These are phyloP conservation scores for Castanea sativa DNA, from an alignment of 306 rosid genomes.

Conservation along the genomic window DNA sequence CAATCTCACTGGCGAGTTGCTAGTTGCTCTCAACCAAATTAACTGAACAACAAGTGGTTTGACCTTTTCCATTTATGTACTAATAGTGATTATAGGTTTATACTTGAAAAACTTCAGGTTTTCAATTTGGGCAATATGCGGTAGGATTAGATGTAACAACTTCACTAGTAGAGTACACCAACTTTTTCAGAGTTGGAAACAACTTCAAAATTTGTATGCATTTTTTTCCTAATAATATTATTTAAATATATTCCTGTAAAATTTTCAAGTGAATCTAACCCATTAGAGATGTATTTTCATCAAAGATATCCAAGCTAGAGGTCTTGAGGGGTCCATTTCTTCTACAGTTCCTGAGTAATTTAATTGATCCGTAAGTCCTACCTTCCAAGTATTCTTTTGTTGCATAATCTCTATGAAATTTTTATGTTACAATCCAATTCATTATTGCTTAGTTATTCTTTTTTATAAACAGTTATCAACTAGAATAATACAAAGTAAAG, in stretches of 20 bases:
- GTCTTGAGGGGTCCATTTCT: slow-evolving; percentile 26
- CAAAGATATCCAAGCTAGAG: slow-evolving; percentile 30
- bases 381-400: background rate
- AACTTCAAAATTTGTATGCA: slow-evolving; percentile 6
- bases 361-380: slow-evolving; percentile 17
- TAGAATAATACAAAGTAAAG: too few species aligned
- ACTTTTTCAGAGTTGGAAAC: slow-evolving; percentile 5
- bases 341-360: slow-evolving; percentile 9
- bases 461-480: too few species aligned
- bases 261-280: background rate
- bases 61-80: background rate
- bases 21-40: slow-evolving; percentile 20
- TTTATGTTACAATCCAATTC: background rate
- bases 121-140: background rate
- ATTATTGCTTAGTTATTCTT: background rate
- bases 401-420: background rate
- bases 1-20: slow-evolving; percentile 32
- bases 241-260: background rate
- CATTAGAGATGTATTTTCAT: background rate
- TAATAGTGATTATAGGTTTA: too few species aligned
- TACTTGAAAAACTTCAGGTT: background rate
- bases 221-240: background rate
- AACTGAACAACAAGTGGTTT: background rate
- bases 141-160: slow-evolving; percentile 22
- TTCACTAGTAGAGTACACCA: slow-evolving; percentile 31